Conservation (phyloP, 2,329 filamentous ascomycete genomes). For the Colletotrichum kahawae region DNA sequence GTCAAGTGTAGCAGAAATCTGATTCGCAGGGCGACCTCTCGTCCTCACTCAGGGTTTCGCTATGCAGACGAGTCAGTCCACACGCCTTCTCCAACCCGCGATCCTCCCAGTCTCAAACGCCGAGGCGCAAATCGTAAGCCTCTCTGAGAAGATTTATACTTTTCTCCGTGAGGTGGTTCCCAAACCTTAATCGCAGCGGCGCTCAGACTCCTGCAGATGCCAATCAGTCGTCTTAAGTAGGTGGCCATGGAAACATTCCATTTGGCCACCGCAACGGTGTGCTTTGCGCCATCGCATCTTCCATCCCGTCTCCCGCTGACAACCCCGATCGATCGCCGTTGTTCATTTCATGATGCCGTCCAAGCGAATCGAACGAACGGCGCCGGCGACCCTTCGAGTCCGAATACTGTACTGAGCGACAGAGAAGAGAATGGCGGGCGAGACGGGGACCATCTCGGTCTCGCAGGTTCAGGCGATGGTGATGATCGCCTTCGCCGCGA, state of each 20-base stretch:
- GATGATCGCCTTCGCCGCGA: conserved; percentile 41
- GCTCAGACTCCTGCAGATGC: not conserved
- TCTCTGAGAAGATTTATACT: not conserved
- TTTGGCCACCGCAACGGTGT: not conserved
- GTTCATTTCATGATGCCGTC: conserved; percentile 5
- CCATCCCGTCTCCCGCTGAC: not conserved
- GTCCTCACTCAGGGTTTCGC: not conserved
- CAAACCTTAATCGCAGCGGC: not conserved
- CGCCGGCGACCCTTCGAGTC: not conserved
- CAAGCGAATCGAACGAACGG: not conserved
- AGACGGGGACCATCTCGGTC: conserved; percentile 15
- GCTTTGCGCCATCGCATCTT: not conserved
- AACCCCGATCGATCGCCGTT: not conserved
- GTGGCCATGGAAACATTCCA: not conserved
- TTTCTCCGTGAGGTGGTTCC: not conserved
- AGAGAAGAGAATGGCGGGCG: conserved; percentile 12
- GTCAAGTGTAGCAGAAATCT: not conserved
- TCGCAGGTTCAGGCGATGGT: conserved; percentile 23
- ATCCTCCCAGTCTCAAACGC: not conserved
- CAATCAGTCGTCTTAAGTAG: not conserved
- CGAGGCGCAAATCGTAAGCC: not conserved
- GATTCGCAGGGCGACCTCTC: not conserved
- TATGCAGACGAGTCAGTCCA: conserved; percentile 5
- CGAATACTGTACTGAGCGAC: not conserved
- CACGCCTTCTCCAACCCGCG: not conserved